Evolutionary conservation across 345 rosid genomes (phyloP).

Genomic region (Arabidopsis arenosa): DNA sequence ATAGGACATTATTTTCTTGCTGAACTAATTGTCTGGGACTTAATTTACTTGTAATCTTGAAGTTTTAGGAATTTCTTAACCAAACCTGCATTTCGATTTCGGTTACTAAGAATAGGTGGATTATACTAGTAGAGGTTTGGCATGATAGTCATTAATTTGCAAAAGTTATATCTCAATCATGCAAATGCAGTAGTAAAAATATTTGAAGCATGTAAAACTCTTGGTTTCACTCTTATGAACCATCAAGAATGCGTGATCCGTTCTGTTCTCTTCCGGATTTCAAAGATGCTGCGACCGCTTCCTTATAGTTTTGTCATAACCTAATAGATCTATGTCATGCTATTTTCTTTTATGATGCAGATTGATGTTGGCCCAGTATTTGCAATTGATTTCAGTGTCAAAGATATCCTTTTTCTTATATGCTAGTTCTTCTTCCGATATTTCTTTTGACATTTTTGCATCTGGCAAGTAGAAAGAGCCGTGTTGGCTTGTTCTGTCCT

Average conservation of each 20-base stretch:
- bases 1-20: constrained; percentile 3
- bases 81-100: constrained; percentile 14
- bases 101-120: background rate
- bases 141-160: background rate
- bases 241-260: background rate
- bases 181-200: background rate
- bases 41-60: constrained; percentile 21
- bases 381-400: constrained; percentile 80
- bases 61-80: constrained; percentile 7
- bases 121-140: background rate
- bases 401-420: constrained; percentile 76
- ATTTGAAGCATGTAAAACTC: constrained; percentile 22
- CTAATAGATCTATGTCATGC: constrained; percentile 11
- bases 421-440: constrained; percentile 10
- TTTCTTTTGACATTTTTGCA: constrained; percentile 18
- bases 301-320: background rate
- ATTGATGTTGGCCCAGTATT: constrained; percentile 73
- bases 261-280: background rate
- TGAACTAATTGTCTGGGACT: constrained; percentile 10
- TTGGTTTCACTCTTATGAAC: constrained; percentile 17
- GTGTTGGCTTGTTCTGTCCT: constrained; percentile 48
- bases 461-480: constrained; percentile 20
- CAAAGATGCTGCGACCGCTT: constrained; percentile 10
- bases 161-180: constrained; percentile 9
- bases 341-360: constrained; percentile 55